Conservation (phyloP, 306 rosid genomes). For the Echinosophora koreensis region DNA sequence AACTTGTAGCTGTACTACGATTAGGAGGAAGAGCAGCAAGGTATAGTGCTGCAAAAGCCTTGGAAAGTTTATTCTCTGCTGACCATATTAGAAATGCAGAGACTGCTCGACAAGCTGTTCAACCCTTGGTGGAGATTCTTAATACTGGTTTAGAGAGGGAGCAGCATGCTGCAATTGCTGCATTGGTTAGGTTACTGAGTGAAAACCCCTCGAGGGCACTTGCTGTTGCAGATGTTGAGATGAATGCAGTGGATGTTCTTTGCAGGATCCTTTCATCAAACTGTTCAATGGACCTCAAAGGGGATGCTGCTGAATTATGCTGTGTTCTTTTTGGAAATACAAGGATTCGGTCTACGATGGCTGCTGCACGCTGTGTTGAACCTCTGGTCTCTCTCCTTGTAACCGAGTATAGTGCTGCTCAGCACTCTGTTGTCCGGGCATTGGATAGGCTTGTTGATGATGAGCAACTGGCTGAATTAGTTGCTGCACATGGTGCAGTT, state of each 20-base stretch:
- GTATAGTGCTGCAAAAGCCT: slow-evolving; percentile 94
- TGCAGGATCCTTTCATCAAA: slow-evolving; percentile 92
- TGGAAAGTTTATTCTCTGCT: slow-evolving; percentile 93
- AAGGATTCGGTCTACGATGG: slow-evolving; percentile 94
- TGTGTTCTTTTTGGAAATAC: slow-evolving; percentile 95
- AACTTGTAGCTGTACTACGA: slow-evolving; percentile 94
- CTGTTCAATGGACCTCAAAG: slow-evolving; percentile 95
- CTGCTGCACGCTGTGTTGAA: slow-evolving; percentile 98
- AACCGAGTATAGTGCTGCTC: slow-evolving; percentile 90
- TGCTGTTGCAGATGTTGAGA: slow-evolving; percentile 97
- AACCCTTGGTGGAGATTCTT: slow-evolving; percentile 98
- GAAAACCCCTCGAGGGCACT: slow-evolving; percentile 96
- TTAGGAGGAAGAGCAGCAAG: slow-evolving; percentile 98
- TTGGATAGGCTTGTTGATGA: slow-evolving; percentile 97
- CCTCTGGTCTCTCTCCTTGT: slow-evolving; percentile 98
- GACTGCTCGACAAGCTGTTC: slow-evolving; percentile 89
- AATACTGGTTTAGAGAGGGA: slow-evolving; percentile 92
- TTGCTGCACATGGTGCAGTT: slow-evolving; percentile 97
- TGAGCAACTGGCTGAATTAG: slow-evolving; percentile 94
- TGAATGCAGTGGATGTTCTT: slow-evolving; percentile 98
- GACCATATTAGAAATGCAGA: slow-evolving; percentile 97
- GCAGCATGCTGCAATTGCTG: slow-evolving; percentile 98
- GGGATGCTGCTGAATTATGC: slow-evolving; percentile 97
- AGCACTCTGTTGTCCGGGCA: slow-evolving; percentile 92
- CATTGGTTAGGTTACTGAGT: slow-evolving; percentile 90